Percentiles rank a stretch among this genome's conserved stretches.
Evolutionary conservation across 805 yeast species (phyloP).

Genomic region (Starmerella stigmatis): DNA sequence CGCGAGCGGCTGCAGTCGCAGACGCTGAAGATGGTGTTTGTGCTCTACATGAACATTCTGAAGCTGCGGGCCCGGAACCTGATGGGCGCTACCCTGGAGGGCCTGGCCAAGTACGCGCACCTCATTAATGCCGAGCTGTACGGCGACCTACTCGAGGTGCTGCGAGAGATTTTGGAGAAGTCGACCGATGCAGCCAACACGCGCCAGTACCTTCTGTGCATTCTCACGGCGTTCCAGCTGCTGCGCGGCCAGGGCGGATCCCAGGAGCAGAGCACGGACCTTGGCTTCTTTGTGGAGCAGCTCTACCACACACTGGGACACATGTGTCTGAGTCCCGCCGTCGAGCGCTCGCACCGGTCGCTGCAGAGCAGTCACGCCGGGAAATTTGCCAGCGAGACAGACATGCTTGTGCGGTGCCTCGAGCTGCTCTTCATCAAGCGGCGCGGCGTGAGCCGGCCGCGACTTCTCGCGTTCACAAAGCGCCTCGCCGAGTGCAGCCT

Average conservation of each 20-base stretch:
- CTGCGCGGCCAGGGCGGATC: slow-evolving; percentile 49
- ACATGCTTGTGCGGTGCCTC: slow-evolving; percentile 62
- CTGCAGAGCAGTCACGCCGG: slow-evolving; percentile 57
- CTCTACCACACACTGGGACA: slow-evolving; percentile 60
- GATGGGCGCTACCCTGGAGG: slow-evolving; percentile 83
- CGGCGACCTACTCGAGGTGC: slow-evolving; percentile 84
- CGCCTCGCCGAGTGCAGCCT: slow-evolving; percentile 55
- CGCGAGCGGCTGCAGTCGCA: slow-evolving; percentile 78
- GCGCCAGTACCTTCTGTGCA: slow-evolving; percentile 68
- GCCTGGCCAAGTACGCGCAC: slow-evolving; percentile 79
- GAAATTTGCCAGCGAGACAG: slow-evolving; percentile 81
- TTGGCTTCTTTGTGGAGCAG: slow-evolving; percentile 67
- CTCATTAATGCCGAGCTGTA: slow-evolving; percentile 85
- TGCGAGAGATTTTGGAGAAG: slow-evolving; percentile 59
- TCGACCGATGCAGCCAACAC: slow-evolving; percentile 40
- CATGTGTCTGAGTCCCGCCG: slow-evolving; percentile 64
- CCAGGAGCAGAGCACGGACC: slow-evolving; percentile 61
- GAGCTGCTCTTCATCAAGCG: slow-evolving; percentile 53
- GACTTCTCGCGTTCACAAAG: slow-evolving; percentile 58
- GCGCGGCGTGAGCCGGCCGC: slow-evolving; percentile 34
- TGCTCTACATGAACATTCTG: slow-evolving; percentile 67
- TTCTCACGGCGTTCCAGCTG: slow-evolving; percentile 82
- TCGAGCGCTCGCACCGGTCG: slow-evolving; percentile 76
- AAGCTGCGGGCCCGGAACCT: slow-evolving; percentile 52
- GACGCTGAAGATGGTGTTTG: slow-evolving; percentile 59